A percentile compares a stretch with the other conserved stretches of the same genome.
Conservation (phyloP, 495 filamentous ascomycete genomes). For the Neurospora sublineolata region DNA sequence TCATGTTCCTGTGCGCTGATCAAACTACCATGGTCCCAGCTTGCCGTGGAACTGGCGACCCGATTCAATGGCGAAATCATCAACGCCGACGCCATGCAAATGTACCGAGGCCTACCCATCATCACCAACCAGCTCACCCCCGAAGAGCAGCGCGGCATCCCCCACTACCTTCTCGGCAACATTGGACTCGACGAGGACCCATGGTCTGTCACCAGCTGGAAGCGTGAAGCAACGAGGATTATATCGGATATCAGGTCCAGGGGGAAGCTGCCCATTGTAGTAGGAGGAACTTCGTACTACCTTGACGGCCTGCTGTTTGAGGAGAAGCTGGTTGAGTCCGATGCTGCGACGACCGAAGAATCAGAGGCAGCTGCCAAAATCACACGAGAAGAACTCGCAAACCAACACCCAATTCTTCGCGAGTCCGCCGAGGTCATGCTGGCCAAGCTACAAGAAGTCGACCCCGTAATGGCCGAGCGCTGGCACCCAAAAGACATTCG, state of each 20-base stretch:
- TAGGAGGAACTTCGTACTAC: constrained; percentile 94
- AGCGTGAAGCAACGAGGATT: constrained; percentile 49
- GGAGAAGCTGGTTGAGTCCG: constrained; percentile 46
- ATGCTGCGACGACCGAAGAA: constrained; percentile 13
- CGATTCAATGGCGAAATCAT: constrained; percentile 88
- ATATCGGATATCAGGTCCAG: constrained; percentile 68
- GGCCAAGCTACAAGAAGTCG: constrained; percentile 60
- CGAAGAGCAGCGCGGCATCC: constrained; percentile 66
- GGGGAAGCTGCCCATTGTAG: constrained; percentile 75
- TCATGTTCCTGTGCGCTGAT: neutral
- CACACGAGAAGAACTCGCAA: constrained; percentile 23
- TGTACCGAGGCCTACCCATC: constrained; percentile 86
- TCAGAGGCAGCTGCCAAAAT: constrained; percentile 2
- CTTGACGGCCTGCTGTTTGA: constrained; percentile 76
- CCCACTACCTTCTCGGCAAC: constrained; percentile 79
- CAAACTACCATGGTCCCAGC: constrained; percentile 36
- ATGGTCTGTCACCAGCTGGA: constrained; percentile 73
- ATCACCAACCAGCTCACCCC: constrained; percentile 85
- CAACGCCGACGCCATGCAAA: constrained; percentile 98
- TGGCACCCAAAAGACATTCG: constrained; percentile 92
- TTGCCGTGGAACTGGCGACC: constrained; percentile 79
- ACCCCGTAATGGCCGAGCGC: constrained; percentile 76
- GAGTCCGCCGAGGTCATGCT: constrained; percentile 58
- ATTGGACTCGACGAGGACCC: constrained; percentile 61
- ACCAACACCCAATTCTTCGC: constrained; percentile 60